Base-by-base conservation (phyloP, 192 early-diverging fungal species). In the Backusella australiensis region DNA sequence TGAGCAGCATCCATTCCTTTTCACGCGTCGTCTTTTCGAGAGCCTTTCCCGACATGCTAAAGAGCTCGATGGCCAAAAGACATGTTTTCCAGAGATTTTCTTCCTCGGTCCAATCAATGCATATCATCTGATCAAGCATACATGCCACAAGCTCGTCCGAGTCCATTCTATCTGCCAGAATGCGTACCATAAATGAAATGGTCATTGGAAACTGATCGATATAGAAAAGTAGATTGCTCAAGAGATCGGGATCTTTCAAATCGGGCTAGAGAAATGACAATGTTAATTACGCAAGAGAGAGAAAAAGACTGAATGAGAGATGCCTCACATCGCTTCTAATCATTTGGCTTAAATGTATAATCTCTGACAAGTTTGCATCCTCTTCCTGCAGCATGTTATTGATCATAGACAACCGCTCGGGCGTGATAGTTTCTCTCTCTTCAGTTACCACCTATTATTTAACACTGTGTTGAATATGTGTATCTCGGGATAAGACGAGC, bases 1-100 rank as follows among this genome's bases (percentile, higher is more conserved):
- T 39, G 7, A 71, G 34, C 15, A 71, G 23, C 69, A 71, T 71
- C 69, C 69, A 71, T 26, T 71, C 69, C 26, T 41, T 41, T 46
- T 36, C 39, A 29, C 41, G 23, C 6, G 69, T 71, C 26, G 41
- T 71, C 41, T 46, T 71, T 32, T 71, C 69, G 6, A 71, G 69
- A 17, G 38, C 26, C 23, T 29, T 46, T 71, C 26, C 26, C 5
- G 38, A 39, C 41, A 26, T 46, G 23, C 12, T 39, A 46, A 71
- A 71, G 19, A 44, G n/a, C 41, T 71, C 21, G 12, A 71, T 21
- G 23, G 23, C 38, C 15, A 35, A 35, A 2, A 67, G 15, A 35
- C 66, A 67, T 67, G 66, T 67, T 15, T 69, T 38, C n/a, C 35
- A 69, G 6, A 69, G 34, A 6, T n/a, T 19, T 3, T 69, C 35